Evolutionary conservation across 306 rosid species (phyloP), one percentile per base, ranked within the genome.

Genomic region (Phaseolus lunatus): DNA sequence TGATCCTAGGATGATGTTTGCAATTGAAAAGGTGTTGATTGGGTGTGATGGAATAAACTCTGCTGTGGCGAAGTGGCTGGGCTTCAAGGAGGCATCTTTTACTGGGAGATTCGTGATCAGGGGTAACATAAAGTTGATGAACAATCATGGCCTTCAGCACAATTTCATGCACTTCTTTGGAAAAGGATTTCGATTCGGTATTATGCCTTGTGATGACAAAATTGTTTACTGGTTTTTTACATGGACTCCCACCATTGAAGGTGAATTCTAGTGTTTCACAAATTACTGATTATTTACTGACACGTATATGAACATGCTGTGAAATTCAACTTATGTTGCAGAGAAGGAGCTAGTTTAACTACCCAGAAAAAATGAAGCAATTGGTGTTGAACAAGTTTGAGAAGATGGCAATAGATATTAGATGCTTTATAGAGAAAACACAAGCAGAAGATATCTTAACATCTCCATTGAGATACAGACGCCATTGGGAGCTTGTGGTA

Each of bases 21-120:
- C 14, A 66, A 77, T 43, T 63, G 57, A 35, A 70, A 37, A 89
- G 97, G 93, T 88, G 11, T 54, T 90, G 77, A 78, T 92, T 68
- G 96, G 92, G 11, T 90, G 90, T 78, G 97, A 92, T 75, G 92
- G 97, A 80, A 87, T 92, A 50, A 90, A 92, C 83, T 90, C 97
- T 0, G 27, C 71, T 73, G 97, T 89, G 44, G 90, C 89, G 47
- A 90, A 78, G 76, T 89, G 96, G 91, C 61, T 92, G 1, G 90
- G 91, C 54, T 90, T 92, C 62, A 83, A 85, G 47, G 80, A 78
- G 45, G 74, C 90, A 0, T 35, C 76, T 11, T 77, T 62, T 62
- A 67, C 91, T 0, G 77, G 90, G 6, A 87, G 96, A 82, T 77
- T 11, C 48, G 92, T 81, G 4, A 61, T 89, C 1, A 83, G 97